These are phyloP conservation scores for Nothophaeocryptopus gaeumannii DNA, from an alignment of 2,329 filamentous ascomycete species.

Conservation along the genomic window DNA sequence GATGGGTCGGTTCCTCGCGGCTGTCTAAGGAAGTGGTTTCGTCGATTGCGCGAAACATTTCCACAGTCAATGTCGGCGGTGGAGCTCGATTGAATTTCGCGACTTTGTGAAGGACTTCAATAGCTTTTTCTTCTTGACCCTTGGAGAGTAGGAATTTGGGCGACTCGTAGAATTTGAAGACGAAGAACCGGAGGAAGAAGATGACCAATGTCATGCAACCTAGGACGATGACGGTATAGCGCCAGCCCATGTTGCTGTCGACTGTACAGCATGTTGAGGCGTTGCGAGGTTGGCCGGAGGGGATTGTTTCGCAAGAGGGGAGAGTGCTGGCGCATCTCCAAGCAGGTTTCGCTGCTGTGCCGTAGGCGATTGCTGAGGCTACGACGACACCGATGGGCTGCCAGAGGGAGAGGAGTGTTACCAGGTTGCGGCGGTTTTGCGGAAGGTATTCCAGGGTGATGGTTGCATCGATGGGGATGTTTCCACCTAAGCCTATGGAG, in stretches of 20 bases:
- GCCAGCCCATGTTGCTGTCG: slow-evolving; percentile 45
- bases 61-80: slow-evolving; percentile 39
- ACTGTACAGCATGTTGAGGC: slow-evolving; percentile 36
- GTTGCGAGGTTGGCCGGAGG: slow-evolving; percentile 24
- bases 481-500: slow-evolving; percentile 44
- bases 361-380: slow-evolving; percentile 52
- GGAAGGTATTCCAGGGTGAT: slow-evolving; percentile 58
- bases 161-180: slow-evolving; percentile 58
- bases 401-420: slow-evolving; percentile 55
- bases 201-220: slow-evolving; percentile 41
- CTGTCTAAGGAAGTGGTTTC: slow-evolving; percentile 23
- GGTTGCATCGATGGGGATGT: slow-evolving; percentile 56
- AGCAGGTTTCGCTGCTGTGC: slow-evolving; percentile 47
- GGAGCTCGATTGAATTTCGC: slow-evolving; percentile 43
- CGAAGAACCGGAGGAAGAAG: slow-evolving; percentile 54
- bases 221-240: slow-evolving; percentile 42
- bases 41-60: slow-evolving; percentile 15
- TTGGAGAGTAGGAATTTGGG: slow-evolving; percentile 59
- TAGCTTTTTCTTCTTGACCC: slow-evolving; percentile 53
- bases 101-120: slow-evolving; percentile 45
- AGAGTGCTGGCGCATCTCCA: slow-evolving; percentile 53
- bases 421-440: slow-evolving; percentile 50
- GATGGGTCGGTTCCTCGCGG: neutral
- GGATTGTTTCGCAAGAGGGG: slow-evolving; percentile 42
- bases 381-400: slow-evolving; percentile 57